Conservation (phyloP, 108 stramenopile genomes). For the Fragilaria radians region DNA sequence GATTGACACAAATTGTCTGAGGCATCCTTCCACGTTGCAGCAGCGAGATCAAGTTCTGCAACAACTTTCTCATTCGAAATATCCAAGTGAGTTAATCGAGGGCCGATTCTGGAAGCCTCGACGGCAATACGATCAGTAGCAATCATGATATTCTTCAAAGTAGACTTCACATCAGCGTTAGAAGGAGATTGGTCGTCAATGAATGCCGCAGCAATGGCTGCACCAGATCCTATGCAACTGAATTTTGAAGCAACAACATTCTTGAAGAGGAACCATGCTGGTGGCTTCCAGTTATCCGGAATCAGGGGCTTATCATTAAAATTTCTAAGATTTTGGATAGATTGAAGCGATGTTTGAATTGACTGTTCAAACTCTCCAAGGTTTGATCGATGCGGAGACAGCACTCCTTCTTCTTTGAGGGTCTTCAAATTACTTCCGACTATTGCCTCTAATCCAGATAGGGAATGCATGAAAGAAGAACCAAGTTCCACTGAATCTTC, state of each 20-base stretch:
- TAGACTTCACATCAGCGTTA: constrained; percentile 3
- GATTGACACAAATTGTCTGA: constrained; percentile 27
- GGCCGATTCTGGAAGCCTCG: constrained; percentile 34
- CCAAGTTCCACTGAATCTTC: constrained; percentile 70
- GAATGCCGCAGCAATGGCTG: constrained; percentile 49
- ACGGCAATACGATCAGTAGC: constrained; percentile 30
- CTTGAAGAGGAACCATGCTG: constrained; percentile 54
- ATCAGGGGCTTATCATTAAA: constrained; percentile 47
- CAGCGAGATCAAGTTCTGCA: constrained; percentile 4
- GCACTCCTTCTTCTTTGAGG: constrained; percentile 71
- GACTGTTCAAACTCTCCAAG: constrained; percentile 60
- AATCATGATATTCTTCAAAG: constrained; percentile 16
- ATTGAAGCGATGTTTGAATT: constrained; percentile 41
- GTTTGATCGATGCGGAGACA: constrained; percentile 70
- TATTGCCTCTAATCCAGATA: constrained; percentile 53
- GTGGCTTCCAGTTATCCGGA: constrained; percentile 74
- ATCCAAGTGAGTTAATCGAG: constrained; percentile 37
- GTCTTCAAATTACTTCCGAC: constrained; percentile 60
- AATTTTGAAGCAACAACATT: constrained; percentile 56
- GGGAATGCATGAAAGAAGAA: constrained; percentile 52
- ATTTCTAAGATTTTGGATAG: constrained; percentile 52
- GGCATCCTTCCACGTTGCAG: constrained; percentile 18
- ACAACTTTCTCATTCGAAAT: constrained; percentile 29
- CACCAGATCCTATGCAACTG: constrained; percentile 62
- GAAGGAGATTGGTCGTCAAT: constrained; percentile 32